Base-by-base conservation (phyloP, 768 basidiomycete genomes). In the Auricularia heimuer region DNA sequence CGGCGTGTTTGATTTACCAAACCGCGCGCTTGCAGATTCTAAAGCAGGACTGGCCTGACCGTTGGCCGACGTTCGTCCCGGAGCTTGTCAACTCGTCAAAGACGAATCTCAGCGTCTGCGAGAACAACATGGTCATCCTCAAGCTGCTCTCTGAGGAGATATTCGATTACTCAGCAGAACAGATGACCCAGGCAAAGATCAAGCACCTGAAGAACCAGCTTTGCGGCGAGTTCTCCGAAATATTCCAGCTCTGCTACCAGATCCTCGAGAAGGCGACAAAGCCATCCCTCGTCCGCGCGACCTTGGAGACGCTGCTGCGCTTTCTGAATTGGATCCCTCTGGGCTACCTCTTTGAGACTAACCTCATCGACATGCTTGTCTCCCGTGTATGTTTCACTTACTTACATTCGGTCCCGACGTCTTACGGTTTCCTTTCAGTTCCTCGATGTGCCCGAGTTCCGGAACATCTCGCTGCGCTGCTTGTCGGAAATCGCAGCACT, bases 291-390 rank as follows among this genome's bases (percentile, higher is more conserved):
- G 95, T 98, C 80, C 94, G 85, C 75, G 91, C 89, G 16, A 98
- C 96, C 2, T 79, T 99, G 68, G 96, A 98, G 75, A 98, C 97
- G 0, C 80, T 99, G 18, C 81, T 98, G 67, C 83, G 94, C 63
- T 99, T 99, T 83, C 78, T 99, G 70, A 98, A 98, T 75, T 98
- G 97, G 97, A 99, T 99, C 71, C 97, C 97, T 61, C 80, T 99
- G 62, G 97, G 96, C 24, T 99, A 96, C 74, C 98, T 99, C 70
- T 99, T 98, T 71, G 97, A 98, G 77, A 98, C 97, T 1, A 92
- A 89, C 42, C 89, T 99, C 70, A 98, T 98, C 67, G 97, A 99
- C 75, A 83, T 92, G 64, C 82, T 99, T 18, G 83, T 98, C 39
- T 89, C 87, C 72, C 85, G 96, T 70, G 95, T 97, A 77, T 76